Percentiles rank a stretch among this genome's conserved stretches.
phyloP scores from a whole-genome alignment of 768 basidiomycete species.

The Brasilioporus rufonigricans region DNA sequence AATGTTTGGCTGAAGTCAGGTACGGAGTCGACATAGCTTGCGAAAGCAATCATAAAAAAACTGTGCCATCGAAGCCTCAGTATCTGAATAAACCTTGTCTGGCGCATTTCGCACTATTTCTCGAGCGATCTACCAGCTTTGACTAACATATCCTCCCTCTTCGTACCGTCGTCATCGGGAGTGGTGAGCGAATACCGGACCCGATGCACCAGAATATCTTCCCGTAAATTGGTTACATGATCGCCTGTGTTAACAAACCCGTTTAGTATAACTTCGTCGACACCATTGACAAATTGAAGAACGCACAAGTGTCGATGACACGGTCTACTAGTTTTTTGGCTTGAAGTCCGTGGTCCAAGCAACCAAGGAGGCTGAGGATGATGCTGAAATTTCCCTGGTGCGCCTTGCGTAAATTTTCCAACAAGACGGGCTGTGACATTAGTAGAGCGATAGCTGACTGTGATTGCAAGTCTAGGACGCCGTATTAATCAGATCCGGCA shows the following conservation, averaged over 20 bases:
- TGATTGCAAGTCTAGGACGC: conserved; percentile 58
- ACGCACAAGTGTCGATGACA: conserved; percentile 73
- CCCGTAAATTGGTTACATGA: conserved; percentile 88
- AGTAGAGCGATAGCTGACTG: conserved; percentile 84
- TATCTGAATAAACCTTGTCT: not conserved
- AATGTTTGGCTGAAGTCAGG: conserved; percentile 69
- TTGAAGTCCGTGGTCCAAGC: conserved; percentile 79
- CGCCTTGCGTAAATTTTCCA: conserved; percentile 88
- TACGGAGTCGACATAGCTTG: conserved; percentile 76
- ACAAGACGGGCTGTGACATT: conserved; percentile 70
- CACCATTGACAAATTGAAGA: not conserved
- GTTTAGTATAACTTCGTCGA: conserved; percentile 3
- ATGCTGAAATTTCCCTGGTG: conserved; percentile 91
- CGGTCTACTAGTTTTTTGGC: conserved; percentile 90
- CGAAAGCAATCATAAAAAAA: conserved; percentile 94
- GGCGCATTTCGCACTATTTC: conserved; percentile 72
- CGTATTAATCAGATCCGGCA: not conserved
- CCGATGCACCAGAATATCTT: conserved; percentile 81
- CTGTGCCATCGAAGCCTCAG: conserved; percentile 37
- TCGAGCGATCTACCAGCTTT: conserved; percentile 77
- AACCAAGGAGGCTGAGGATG: conserved; percentile 90
- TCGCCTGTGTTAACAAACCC: conserved; percentile 53
- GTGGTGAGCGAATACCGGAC: conserved; percentile 83
- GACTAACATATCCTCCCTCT: conserved; percentile 49
- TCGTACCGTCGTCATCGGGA: conserved; percentile 60